phyloP scores from a whole-genome alignment of 192 early-diverging fungal species.

The Ambispora gerdemannii region DNA sequence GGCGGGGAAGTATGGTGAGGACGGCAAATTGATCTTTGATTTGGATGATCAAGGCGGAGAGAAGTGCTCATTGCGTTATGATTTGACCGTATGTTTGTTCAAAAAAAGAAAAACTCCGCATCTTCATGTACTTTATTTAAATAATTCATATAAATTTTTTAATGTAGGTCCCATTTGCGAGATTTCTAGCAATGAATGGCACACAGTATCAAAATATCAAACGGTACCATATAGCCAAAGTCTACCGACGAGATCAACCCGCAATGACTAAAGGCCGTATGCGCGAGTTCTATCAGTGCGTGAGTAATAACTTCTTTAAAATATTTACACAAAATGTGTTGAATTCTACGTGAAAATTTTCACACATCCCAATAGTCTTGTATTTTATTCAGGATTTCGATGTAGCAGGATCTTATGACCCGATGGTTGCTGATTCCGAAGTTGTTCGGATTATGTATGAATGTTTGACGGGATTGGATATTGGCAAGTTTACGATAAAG shows the following conservation, averaged over 20 bases:
- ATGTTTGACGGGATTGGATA: slow-evolving; percentile 72
- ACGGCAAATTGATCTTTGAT: slow-evolving; percentile 98
- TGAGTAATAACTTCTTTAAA: too few species aligned
- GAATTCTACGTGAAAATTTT: background rate
- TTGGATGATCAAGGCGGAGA: slow-evolving; percentile 96
- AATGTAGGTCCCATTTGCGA: slow-evolving; percentile 82
- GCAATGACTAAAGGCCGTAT: slow-evolving; percentile 98
- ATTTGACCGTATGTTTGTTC: slow-evolving; percentile 71
- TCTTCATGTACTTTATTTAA: background rate
- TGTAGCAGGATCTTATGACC: slow-evolving; percentile 89
- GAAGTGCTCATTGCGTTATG: slow-evolving; percentile 91
- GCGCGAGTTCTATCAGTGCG: slow-evolving; percentile 98
- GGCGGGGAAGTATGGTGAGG: slow-evolving; percentile 96
- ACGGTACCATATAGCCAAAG: slow-evolving; percentile 97
- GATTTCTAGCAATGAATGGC: slow-evolving; percentile 90
- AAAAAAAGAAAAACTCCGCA: background rate
- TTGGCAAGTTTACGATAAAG: slow-evolving; percentile 92
- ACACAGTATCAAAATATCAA: slow-evolving; percentile 83
- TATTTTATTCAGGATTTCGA: slow-evolving; percentile 77
- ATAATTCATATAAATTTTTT: slow-evolving; percentile 5
- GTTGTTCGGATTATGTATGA: slow-evolving; percentile 78
- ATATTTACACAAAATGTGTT: too few species aligned
- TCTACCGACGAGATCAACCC: slow-evolving; percentile 97
- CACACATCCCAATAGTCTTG: background rate
- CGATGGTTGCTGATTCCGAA: slow-evolving; percentile 98